Evolutionary conservation across 371 early-diverging fungal species (phyloP), one percentile per base, ranked within the genome.

Genomic region (Mucor ambiguus): DNA sequence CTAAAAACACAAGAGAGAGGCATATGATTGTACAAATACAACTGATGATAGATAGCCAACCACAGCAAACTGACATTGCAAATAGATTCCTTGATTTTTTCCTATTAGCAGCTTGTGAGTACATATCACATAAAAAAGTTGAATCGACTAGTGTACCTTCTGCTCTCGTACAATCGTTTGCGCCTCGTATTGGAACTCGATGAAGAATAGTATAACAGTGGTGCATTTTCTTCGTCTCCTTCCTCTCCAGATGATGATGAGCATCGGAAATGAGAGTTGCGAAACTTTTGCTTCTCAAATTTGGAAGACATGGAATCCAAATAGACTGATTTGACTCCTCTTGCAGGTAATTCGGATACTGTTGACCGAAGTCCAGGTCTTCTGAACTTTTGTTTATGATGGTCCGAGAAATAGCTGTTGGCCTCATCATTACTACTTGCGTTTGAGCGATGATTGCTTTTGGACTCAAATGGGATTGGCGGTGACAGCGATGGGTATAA

Each of bases 321-420:
- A 49, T 61, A 66, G 18, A 66, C 58, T 41, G 70, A 37, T 43
- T 70, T 64, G 26, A 73, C 52, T 1, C 69, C 77, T 58, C 69
- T 71, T 3, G 71, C 60, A 22, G 79, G 76, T 32, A 80, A 52
- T 41, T 80, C 80, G 14, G 80, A 80, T 22, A 80, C 68, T 29
- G 77, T 74, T 7, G 78, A 76, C 10, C 80, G 76, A 43, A 80
- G 41, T 2, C 72, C 78, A 24, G 80, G 80, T 16, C 78, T 72
- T 30, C 73, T 52, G 28, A 37, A 52, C n/a, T 70, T 70, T 58
- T 66, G 66, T 22, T 44, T 58, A 56, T 59, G 59, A n/a, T 52
- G 44, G 18, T 66, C 59, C 14, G 57, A 57, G 55, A 61, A 71
- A 26, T 63, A 67, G 12, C 62, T 57, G 35, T 54, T 41, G 20